These are phyloP conservation scores for Boletus reticuloceps DNA, from an alignment of 768 basidiomycete species.

Conservation along the genomic window DNA sequence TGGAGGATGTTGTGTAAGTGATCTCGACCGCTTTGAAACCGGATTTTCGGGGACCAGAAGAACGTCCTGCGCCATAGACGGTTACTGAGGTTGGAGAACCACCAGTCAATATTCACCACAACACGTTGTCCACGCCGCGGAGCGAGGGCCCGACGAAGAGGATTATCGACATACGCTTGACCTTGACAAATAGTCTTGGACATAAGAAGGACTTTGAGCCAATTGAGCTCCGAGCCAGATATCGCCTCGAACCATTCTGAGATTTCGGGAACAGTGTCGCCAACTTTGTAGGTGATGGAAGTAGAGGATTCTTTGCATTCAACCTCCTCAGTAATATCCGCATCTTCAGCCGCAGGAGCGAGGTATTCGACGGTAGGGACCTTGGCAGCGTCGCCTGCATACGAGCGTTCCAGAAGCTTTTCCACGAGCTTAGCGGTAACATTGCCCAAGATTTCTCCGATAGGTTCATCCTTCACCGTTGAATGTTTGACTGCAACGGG, in stretches of 20 bases:
- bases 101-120: slow-evolving; percentile 50
- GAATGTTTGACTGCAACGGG: slow-evolving; percentile 93
- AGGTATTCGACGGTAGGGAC: slow-evolving; percentile 89
- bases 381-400: slow-evolving; percentile 67
- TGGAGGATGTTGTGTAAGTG: slow-evolving; percentile 48
- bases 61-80: slow-evolving; percentile 78
- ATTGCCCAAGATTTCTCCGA: slow-evolving; percentile 87
- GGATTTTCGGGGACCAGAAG: slow-evolving; percentile 66
- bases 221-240: slow-evolving; percentile 77
- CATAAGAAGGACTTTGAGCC: slow-evolving; percentile 83
- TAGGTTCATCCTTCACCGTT: slow-evolving; percentile 86
- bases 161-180: slow-evolving; percentile 81
- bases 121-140: slow-evolving; percentile 81
- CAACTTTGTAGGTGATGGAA: slow-evolving; percentile 49
- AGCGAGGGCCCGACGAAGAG: slow-evolving; percentile 79
- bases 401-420: slow-evolving; percentile 75
- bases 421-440: slow-evolving; percentile 76
- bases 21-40: slow-evolving; percentile 85
- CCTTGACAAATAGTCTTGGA: slow-evolving; percentile 88
- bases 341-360: slow-evolving; percentile 45
- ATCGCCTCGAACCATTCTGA: slow-evolving; percentile 81
- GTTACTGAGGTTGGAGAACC: slow-evolving; percentile 55
- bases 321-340: slow-evolving; percentile 41
- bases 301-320: slow-evolving; percentile 40
- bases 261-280: slow-evolving; percentile 52